Percentiles rank a stretch among this genome's conserved stretches.
Evolutionary conservation across 768 basidiomycete genomes (phyloP).

Genomic region (Hebeloma cylindrosporum): DNA sequence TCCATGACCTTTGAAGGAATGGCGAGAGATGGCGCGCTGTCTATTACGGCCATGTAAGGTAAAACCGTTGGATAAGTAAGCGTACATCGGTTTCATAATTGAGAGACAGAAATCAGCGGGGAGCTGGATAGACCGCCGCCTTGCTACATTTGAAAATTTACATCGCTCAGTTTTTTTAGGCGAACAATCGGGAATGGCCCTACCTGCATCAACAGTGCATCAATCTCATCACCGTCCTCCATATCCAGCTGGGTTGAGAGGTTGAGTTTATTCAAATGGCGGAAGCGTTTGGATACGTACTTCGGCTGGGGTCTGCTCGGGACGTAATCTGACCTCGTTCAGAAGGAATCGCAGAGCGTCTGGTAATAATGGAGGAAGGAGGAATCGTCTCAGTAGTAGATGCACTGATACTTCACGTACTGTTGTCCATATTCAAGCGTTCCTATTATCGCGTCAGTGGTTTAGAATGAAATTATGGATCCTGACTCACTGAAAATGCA

Average conservation of each 20-base stretch:
- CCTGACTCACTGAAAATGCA: slow-evolving; percentile 22
- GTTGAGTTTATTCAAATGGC: not conserved
- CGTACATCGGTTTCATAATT: too few species aligned
- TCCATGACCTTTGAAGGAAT: too few species aligned
- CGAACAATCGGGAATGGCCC: too few species aligned
- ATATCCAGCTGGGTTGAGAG: slow-evolving; percentile 39
- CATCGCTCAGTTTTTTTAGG: too few species aligned
- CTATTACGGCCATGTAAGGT: too few species aligned
- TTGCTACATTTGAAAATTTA: too few species aligned
- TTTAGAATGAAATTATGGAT: too few species aligned
- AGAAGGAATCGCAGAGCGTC: slow-evolving; percentile 10
- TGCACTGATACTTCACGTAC: not conserved
- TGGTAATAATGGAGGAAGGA: not conserved
- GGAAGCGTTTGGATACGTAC: not conserved
- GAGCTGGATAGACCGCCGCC: too few species aligned
- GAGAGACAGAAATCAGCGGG: too few species aligned
- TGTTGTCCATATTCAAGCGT: slow-evolving; percentile 11
- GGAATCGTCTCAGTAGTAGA: not conserved
- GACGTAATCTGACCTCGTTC: slow-evolving; percentile 11
- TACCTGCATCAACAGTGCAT: slow-evolving; percentile 55
- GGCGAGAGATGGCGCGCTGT: too few species aligned
- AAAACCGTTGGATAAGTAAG: too few species aligned
- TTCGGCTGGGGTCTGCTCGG: slow-evolving; percentile 15
- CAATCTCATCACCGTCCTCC: slow-evolving; percentile 63
- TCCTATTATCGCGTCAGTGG: slow-evolving; percentile 5